These are phyloP conservation scores for Phalaenopsis aphrodite DNA, from an alignment of 106 monocot species.

Conservation along the genomic window DNA sequence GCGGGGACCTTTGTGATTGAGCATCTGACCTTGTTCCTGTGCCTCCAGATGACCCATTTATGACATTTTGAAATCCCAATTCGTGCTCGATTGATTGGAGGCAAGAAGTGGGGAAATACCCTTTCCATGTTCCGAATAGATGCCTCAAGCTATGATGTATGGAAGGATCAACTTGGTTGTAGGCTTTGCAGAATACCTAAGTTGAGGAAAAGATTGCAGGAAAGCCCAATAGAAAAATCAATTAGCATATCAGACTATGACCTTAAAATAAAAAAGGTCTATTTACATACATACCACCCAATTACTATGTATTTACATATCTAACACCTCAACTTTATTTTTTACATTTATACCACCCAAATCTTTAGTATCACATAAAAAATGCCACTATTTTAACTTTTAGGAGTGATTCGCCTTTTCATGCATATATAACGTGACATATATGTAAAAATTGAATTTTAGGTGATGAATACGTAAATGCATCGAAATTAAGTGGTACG, in stretches of 20 bases:
- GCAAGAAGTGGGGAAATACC: constrained; percentile 61
- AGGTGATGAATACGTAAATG: too few relatives aligned
- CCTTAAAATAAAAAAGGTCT: neutral
- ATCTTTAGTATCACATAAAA: too few relatives aligned
- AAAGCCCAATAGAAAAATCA: neutral
- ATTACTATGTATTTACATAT: too few relatives aligned
- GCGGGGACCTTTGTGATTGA: constrained; percentile 47
- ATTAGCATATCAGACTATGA: neutral
- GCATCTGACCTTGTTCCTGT: constrained; percentile 43
- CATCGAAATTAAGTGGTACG: too few relatives aligned
- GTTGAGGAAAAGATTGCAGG: neutral
- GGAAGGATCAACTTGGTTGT: constrained; percentile 85
- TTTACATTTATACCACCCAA: too few relatives aligned
- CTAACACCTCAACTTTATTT: too few relatives aligned
- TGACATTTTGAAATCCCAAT: constrained; percentile 43
- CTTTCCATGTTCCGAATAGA: constrained; percentile 98
- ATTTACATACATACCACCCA: too few relatives aligned
- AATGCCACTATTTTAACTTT: too few relatives aligned
- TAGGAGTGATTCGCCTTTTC: too few relatives aligned
- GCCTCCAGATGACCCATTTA: constrained; percentile 71
- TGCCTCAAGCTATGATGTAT: constrained; percentile 89
- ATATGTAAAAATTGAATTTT: too few relatives aligned
- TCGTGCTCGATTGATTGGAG: constrained; percentile 92
- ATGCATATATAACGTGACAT: too few relatives aligned
- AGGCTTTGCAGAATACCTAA: constrained; percentile 98